Evolutionary conservation across 441 rosid species (phyloP), one percentile per base, ranked within the genome.

Genomic region (Dalechampia spathulata): DNA sequence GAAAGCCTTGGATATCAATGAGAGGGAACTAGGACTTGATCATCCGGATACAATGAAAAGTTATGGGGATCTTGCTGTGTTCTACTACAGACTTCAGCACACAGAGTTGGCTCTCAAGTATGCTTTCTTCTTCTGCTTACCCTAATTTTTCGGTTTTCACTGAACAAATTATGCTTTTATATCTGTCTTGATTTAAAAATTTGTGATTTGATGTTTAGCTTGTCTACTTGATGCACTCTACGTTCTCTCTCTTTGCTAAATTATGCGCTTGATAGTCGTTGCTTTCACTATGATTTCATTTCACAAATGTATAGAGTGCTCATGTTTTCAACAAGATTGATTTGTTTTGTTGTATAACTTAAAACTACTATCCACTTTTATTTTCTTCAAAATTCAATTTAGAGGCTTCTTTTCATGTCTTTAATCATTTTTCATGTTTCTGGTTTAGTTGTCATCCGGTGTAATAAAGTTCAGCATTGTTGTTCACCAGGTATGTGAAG

Each of bases 1-100:
- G 67, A 91, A 84, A 72, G 93, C 95, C 41, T 75, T 92, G 75
- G 91, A 86, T 80, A 92, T 92, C 66, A 92, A 92, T 52, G 98
- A 92, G 78, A 83, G 91, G 71, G 91, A 86, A 72, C 85, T 86
- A 55, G 98, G 96, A 52, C 94, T 91, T 60, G 98, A 91, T 60
- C 93, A 88, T 70, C 96, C 98, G 11, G 95, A 85, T 66, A 82
- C 86, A 19, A 79, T 81, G 83, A 84, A 81, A 76, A 86, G 85
- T 67, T 85, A 77, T 40, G 90, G 83, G 44, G 88, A 81, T 72
- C 86, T 85, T 48, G 79, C 92, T 9, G 82, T 82, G 32, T 85
- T 85, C 59, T 85, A 82, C 69, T 82, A 85, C 77, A 75, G 88
- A 37, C 86, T 85, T 63, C 86, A 85, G 62, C 85, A 79, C 65